Percentiles rank a stretch among this genome's conserved stretches.
These are phyloP conservation scores for Pisolithus marmoratus DNA, from an alignment of 768 basidiomycete species.

Conservation along the genomic window DNA sequence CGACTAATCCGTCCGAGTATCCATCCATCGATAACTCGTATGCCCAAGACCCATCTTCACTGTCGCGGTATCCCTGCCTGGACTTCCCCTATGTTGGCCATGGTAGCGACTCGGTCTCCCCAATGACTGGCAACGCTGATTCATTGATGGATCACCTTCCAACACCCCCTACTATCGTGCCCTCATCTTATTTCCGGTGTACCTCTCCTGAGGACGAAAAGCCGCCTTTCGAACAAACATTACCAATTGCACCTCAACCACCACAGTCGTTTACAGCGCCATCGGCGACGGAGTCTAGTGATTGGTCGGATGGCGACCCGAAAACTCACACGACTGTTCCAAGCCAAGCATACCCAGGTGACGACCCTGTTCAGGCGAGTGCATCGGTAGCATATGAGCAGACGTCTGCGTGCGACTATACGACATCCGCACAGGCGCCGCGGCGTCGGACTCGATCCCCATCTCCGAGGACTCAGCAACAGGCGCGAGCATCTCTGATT, in stretches of 20 bases:
- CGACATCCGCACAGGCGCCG: slow-evolving; percentile 16
- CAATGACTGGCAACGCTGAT: not conserved
- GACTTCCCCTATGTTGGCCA: not conserved
- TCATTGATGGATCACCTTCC: slow-evolving; percentile 30
- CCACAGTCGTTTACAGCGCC: not conserved
- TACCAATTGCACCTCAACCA: not conserved
- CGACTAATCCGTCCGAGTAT: not conserved
- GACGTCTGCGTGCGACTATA: slow-evolving; percentile 6
- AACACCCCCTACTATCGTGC: slow-evolving; percentile 19
- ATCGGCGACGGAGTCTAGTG: slow-evolving; percentile 9
- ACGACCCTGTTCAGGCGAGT: slow-evolving; percentile 7
- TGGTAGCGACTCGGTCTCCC: not conserved
- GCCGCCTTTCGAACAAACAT: slow-evolving; percentile 4
- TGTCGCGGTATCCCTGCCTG: not conserved
- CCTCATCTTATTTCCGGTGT: slow-evolving; percentile 17
- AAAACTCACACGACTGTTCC: slow-evolving; percentile 3
- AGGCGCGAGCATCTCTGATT: not conserved
- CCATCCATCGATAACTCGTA: too few relatives aligned
- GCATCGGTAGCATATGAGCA: slow-evolving; percentile 6
- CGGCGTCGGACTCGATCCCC: slow-evolving; percentile 22
- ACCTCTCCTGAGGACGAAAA: slow-evolving; percentile 12
- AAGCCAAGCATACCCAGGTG: slow-evolving; percentile 13
- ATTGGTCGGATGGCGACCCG: slow-evolving; percentile 10
- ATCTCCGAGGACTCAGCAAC: slow-evolving; percentile 13
- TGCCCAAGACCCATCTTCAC: not conserved